phyloP scores from a whole-genome alignment of 2,329 filamentous ascomycete species.

The Colletotrichum sp. region DNA sequence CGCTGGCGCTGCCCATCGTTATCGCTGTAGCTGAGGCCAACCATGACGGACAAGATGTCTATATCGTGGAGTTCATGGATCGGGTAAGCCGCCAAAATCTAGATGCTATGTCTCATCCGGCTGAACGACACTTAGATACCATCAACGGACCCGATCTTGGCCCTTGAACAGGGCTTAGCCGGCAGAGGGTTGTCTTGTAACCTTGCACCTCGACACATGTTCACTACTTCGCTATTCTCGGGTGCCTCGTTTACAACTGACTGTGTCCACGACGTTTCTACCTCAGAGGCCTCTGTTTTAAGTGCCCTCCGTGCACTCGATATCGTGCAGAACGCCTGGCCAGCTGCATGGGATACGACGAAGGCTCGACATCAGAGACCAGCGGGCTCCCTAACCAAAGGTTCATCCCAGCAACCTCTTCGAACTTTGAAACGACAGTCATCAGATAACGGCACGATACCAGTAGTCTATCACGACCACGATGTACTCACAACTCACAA shows the following conservation, averaged over 20 bases:
- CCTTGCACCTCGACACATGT: background rate
- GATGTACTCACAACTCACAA: background rate
- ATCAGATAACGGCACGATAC: background rate
- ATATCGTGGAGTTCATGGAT: background rate
- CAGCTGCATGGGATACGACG: background rate
- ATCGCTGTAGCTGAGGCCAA: background rate
- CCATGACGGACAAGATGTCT: background rate
- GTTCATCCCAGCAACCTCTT: background rate
- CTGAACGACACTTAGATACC: background rate
- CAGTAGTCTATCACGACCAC: accelerated
- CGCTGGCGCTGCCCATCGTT: background rate
- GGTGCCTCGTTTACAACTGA: background rate
- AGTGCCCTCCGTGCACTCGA: background rate
- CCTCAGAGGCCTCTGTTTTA: accelerated
- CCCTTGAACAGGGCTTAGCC: background rate
- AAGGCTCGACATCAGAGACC: background rate
- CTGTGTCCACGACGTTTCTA: accelerated
- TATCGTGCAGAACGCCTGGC: background rate
- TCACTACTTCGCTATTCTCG: background rate
- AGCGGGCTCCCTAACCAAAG: background rate
- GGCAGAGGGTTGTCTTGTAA: background rate
- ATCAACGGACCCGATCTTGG: background rate
- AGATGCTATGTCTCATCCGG: background rate
- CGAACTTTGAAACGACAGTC: background rate
- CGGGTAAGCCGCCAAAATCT: background rate